A percentile compares a stretch with the other conserved stretches of the same genome.
These are phyloP conservation scores for Russula foetens DNA, from an alignment of 768 basidiomycete genomes.

Conservation along the genomic window DNA sequence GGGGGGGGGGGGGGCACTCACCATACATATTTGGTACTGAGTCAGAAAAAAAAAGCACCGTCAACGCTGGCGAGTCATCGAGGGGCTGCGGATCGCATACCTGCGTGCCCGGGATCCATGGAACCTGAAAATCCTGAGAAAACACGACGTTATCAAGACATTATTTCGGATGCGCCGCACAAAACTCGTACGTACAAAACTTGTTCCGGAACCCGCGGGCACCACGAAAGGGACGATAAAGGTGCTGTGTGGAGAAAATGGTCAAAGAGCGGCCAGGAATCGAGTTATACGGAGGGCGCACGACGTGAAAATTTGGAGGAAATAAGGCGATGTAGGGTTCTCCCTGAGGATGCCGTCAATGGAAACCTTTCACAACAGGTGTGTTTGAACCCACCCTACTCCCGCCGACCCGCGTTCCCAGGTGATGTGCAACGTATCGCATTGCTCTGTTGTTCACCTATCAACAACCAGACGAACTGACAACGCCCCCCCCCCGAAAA, in stretches of 20 bases:
- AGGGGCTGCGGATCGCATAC: constrained; percentile 25
- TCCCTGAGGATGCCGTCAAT: constrained; percentile 32
- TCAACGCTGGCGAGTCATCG: background rate
- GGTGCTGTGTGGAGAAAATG: constrained; percentile 26
- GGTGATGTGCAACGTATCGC: constrained; percentile 26
- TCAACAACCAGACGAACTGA: background rate
- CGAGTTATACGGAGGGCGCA: constrained; percentile 26
- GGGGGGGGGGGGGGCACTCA: constrained; percentile 21
- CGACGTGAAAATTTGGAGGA: constrained; percentile 55
- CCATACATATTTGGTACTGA: constrained; percentile 65
- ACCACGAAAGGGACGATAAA: constrained; percentile 47
- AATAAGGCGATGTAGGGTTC: constrained; percentile 48
- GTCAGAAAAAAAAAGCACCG: background rate
- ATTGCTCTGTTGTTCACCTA: constrained; percentile 25
- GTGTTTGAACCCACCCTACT: constrained; percentile 22
- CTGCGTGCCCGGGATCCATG: constrained; percentile 49
- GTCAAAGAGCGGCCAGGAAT: background rate
- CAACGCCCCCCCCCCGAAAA: background rate
- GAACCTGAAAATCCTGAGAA: constrained; percentile 47
- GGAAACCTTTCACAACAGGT: background rate
- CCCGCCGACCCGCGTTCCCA: constrained; percentile 24
- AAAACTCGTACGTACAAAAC: constrained; percentile 42
- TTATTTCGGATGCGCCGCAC: background rate
- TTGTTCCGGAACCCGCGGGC: constrained; percentile 37
- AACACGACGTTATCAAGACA: background rate